Percentiles rank a stretch among this genome's conserved stretches.
phyloP scores from a whole-genome alignment of 2,329 filamentous ascomycete genomes.

The Paecilomyces formosus region DNA sequence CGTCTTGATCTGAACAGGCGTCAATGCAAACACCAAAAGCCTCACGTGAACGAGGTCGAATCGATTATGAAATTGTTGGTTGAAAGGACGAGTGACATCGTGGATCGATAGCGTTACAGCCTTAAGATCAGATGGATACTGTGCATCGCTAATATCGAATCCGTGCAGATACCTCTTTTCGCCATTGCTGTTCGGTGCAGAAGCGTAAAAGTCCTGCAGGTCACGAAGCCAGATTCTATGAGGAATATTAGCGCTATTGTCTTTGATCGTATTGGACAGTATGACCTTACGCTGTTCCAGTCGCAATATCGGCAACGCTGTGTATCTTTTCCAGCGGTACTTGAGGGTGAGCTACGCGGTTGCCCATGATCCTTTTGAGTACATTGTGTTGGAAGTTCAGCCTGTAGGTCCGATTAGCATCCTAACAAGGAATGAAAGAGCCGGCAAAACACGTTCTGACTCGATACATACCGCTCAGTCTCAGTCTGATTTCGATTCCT shows the following conservation, averaged over 20 bases:
- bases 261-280: background rate
- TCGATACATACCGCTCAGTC: background rate
- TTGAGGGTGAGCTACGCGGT: background rate
- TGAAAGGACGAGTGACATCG: background rate
- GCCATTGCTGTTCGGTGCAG: background rate
- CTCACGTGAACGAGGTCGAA: background rate
- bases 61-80: background rate
- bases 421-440: background rate
- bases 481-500: background rate
- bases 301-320: background rate
- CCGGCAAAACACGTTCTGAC: background rate
- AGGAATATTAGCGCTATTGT: background rate
- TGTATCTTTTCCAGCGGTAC: background rate
- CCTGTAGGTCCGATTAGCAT: background rate
- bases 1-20: background rate
- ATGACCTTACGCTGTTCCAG: background rate
- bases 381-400: background rate
- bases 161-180: background rate
- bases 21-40: background rate
- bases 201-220: background rate
- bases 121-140: background rate
- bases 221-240: background rate
- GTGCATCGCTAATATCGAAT: background rate
- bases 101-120: background rate
- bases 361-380: background rate